Evolutionary conservation across 2,329 filamentous ascomycete genomes (phyloP).

Genomic region (Aspergillus luchuensis): DNA sequence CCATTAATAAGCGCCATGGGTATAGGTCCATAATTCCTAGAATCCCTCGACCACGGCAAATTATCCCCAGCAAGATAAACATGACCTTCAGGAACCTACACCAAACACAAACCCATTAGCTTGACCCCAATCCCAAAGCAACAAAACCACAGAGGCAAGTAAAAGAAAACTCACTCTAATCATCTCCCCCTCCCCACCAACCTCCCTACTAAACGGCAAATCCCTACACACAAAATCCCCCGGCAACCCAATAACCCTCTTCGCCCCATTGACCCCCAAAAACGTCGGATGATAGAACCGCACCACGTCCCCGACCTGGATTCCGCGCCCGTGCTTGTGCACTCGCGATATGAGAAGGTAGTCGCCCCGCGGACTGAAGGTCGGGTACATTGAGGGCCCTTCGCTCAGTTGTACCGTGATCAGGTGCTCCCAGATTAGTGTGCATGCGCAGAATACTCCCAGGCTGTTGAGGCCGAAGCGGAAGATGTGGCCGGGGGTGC

Average conservation of each 20-base stretch:
- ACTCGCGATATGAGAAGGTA: slow-evolving; percentile 68
- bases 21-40: slow-evolving; percentile 79
- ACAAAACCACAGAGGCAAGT: too few species aligned
- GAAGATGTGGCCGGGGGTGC: slow-evolving; percentile 27
- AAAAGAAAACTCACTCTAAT: slow-evolving; percentile 50
- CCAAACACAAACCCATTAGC: background rate
- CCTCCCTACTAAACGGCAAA: slow-evolving; percentile 36
- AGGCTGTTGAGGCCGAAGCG: slow-evolving; percentile 34
- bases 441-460: slow-evolving; percentile 40
- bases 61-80: slow-evolving; percentile 93
- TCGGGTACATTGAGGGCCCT: slow-evolving; percentile 89
- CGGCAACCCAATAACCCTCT: slow-evolving; percentile 75
- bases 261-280: slow-evolving; percentile 64
- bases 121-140: background rate
- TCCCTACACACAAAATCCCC: slow-evolving; percentile 58
- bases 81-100: slow-evolving; percentile 83
- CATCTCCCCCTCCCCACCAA: slow-evolving; percentile 41
- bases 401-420: slow-evolving; percentile 61
- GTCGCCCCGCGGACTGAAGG: slow-evolving; percentile 68
- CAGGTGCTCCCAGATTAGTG: slow-evolving; percentile 57
- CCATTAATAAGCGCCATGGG: slow-evolving; percentile 82
- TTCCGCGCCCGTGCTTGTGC: slow-evolving; percentile 67
- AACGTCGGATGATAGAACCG: slow-evolving; percentile 74
- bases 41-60: slow-evolving; percentile 79
- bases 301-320: slow-evolving; percentile 81